These are phyloP conservation scores for Calocybe cyanea DNA, from an alignment of 768 basidiomycete genomes.

Conservation along the genomic window DNA sequence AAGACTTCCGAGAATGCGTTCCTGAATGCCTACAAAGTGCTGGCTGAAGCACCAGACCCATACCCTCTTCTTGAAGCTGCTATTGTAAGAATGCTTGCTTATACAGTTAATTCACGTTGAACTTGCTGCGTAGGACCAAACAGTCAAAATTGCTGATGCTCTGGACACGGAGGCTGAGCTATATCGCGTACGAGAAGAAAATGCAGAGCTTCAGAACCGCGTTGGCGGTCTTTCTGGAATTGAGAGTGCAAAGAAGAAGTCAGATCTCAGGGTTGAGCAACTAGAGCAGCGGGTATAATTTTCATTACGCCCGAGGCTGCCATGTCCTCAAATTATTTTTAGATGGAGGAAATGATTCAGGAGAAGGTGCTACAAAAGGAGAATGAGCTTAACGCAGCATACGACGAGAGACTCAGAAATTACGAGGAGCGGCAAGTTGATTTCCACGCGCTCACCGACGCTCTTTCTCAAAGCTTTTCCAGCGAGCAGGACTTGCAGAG, in stretches of 20 bases:
- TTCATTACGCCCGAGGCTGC: neutral
- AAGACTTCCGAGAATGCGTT: constrained; percentile 94
- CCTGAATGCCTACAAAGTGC: constrained; percentile 92
- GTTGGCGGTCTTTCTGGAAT: constrained; percentile 58
- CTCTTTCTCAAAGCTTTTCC: constrained; percentile 6
- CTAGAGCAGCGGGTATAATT: constrained; percentile 74
- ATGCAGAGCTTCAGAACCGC: constrained; percentile 69
- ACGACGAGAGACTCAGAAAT: constrained; percentile 93
- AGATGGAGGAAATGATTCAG: constrained; percentile 94
- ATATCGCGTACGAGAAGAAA: constrained; percentile 73
- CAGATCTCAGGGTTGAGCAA: constrained; percentile 68
- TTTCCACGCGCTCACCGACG: neutral
- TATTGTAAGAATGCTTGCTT: constrained; percentile 45
- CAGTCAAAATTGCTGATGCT: constrained; percentile 85
- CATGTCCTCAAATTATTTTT: constrained; percentile 4
- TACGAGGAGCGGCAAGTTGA: constrained; percentile 84
- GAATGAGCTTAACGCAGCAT: constrained; percentile 94
- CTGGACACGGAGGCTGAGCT: constrained; percentile 73
- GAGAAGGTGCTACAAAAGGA: constrained; percentile 91
- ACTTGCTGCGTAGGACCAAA: constrained; percentile 67
- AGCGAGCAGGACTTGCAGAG: constrained; percentile 92
- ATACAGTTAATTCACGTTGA: neutral
- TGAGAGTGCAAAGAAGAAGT: constrained; percentile 73
- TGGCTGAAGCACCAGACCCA: constrained; percentile 97
- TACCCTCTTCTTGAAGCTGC: constrained; percentile 95